Base-by-base conservation (phyloP, 768 basidiomycete species). In the Phaffia australis region DNA sequence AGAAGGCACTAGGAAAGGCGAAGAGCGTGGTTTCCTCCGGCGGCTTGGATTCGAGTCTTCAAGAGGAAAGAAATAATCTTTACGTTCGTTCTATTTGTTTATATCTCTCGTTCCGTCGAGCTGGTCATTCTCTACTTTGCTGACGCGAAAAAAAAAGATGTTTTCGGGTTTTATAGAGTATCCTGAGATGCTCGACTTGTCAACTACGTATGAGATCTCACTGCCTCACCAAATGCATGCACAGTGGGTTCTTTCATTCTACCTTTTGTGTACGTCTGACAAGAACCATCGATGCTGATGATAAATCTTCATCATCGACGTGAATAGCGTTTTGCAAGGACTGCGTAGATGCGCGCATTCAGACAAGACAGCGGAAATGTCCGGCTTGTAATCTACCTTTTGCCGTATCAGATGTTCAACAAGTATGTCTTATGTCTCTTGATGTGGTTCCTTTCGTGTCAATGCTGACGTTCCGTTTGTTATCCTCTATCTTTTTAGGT, bases 281-380 rank as follows among this genome's bases (percentile, higher is more conserved):
- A 4, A 54, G 4, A 6, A 4, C 3, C 6, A 16, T 49, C 23
- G 70, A 89, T 88, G 88, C 1, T 93, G 66, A 63, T 42, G 3
- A 42, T 14, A 32, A 19, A 27, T 25, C 29, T 21, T 19, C 8
- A 42, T 63, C 48, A 14, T 23, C 29, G 8, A 42, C 18, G 9
- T 42, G 29, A 21, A 54, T 70, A 91, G 90, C 89, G 0, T 93
- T 93, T 77, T 79, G 78, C 72, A 75, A 74, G 32, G 71, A 78
- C 32, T 63, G 95, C 87, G 74, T 97, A 46, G 92, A 95, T 69
- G 80, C 85, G n/a, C 86, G 94, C 51, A 81, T 97, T 71, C 78
- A 86, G 30, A 91, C 88, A 19, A 84, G 93, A 66, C 92, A 95
- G 74, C 85, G 93, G 30, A 93, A 93, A 75, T 98, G 93, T 77